Percentiles rank a stretch among this genome's conserved stretches.
Conservation (phyloP, 441 rosid genomes). For the Aleurites moluccanus region DNA sequence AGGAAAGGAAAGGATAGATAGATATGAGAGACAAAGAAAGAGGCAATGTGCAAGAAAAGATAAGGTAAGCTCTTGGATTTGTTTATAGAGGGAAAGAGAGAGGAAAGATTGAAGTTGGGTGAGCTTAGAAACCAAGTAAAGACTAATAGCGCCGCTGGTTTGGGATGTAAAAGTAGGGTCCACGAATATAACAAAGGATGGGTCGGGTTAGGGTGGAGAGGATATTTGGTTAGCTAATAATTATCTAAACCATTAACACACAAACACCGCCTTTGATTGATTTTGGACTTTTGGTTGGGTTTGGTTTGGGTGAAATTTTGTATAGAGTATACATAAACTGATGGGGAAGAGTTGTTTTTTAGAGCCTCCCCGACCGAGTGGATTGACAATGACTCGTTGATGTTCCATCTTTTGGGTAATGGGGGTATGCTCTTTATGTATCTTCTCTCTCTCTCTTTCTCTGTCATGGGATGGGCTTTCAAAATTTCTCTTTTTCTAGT, state of each 20-base stretch:
- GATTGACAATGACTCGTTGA: conserved; percentile 39
- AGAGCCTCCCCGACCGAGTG: conserved; percentile 28
- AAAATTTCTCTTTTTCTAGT: too few relatives aligned
- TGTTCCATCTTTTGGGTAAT: conserved; percentile 29
- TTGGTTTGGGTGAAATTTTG: too few relatives aligned
- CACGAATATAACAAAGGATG: not conserved
- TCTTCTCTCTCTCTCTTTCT: not conserved
- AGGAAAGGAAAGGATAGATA: not conserved
- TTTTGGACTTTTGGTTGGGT: too few relatives aligned
- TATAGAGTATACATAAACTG: too few relatives aligned
- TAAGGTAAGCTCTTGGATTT: not conserved
- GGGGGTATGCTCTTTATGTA: conserved; percentile 26
- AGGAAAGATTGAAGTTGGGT: conserved; percentile 24
- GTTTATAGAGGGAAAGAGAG: not conserved
- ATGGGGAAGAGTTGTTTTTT: not conserved
- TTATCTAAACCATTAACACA: too few relatives aligned
- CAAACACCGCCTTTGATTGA: too few relatives aligned
- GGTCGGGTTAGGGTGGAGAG: too few relatives aligned
- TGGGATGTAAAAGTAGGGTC: conserved; percentile 23
- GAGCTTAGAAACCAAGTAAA: conserved; percentile 48
- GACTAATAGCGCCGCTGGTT: conserved; percentile 46
- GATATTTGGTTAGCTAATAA: not conserved
- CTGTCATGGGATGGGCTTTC: too few relatives aligned
- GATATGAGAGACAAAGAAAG: not conserved
- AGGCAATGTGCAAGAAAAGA: too few relatives aligned